Evolutionary conservation across 768 basidiomycete species (phyloP).

Genomic region (Coprinopsis marcescibilis): DNA sequence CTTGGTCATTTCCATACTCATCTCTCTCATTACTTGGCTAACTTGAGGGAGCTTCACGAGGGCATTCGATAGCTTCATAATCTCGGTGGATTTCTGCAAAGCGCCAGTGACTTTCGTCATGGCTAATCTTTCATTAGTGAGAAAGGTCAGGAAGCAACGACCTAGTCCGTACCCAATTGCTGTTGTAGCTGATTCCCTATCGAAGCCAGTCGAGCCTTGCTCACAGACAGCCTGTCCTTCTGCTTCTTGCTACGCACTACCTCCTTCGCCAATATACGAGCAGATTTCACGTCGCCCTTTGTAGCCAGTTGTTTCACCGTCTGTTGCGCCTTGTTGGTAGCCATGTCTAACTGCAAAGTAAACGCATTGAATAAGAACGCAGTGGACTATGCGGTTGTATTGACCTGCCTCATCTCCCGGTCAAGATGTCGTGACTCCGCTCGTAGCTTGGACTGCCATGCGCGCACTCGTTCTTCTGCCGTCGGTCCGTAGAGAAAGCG

Average conservation of each 20-base stretch:
- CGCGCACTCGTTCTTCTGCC: slow-evolving; percentile 86
- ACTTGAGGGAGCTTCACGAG: slow-evolving; percentile 91
- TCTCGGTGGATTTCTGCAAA: slow-evolving; percentile 95
- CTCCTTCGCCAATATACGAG: slow-evolving; percentile 87
- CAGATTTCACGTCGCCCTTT: slow-evolving; percentile 90
- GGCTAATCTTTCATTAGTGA: slow-evolving; percentile 41
- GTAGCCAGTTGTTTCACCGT: slow-evolving; percentile 85
- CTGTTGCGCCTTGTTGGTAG: slow-evolving; percentile 72
- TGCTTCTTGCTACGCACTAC: slow-evolving; percentile 95
- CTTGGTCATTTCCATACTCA: slow-evolving; percentile 99
- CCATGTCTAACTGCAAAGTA: slow-evolving; percentile 63
- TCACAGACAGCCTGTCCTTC: slow-evolving; percentile 85
- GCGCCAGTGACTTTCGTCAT: slow-evolving; percentile 98
- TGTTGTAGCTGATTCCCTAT: slow-evolving; percentile 86
- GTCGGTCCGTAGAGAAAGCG: slow-evolving; percentile 95
- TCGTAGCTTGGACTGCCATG: slow-evolving; percentile 88
- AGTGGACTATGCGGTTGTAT: slow-evolving; percentile 23
- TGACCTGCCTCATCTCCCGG: slow-evolving; percentile 93
- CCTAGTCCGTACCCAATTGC: slow-evolving; percentile 69
- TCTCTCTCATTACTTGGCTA: slow-evolving; percentile 88
- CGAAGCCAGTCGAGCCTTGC: slow-evolving; percentile 88
- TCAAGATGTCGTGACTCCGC: slow-evolving; percentile 79
- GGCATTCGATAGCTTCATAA: slow-evolving; percentile 96
- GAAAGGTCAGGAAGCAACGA: slow-evolving; percentile 1
- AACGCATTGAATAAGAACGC: slow-evolving; percentile 9